Evolutionary conservation across 306 rosid genomes (phyloP), one percentile per base, ranked within the genome.

Genomic region (Myrica gale): DNA sequence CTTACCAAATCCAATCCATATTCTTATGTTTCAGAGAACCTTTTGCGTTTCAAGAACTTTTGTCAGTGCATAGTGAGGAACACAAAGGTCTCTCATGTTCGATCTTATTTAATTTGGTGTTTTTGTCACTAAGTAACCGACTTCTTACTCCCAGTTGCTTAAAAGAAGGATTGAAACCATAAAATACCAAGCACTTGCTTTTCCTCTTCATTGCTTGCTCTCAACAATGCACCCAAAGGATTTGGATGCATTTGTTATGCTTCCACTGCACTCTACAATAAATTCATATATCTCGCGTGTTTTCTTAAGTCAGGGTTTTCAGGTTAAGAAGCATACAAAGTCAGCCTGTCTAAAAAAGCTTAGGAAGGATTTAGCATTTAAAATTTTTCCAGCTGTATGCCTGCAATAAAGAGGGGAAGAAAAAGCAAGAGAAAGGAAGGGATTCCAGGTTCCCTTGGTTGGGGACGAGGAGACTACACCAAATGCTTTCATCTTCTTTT

Each of bases 1-100:
- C 72, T 71, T 67, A 37, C 69, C 47, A 78, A 82, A 76, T 84
- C 74, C 69, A 63, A 47, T 76, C 75, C 48, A 23, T 82, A 82
- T 83, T 80, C 78, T 74, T 77, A 69, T 39, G 71, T 55, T 20
- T 52, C 45, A 71, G 21, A 75, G 37, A 57, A 20, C 5, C 79
- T 84, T 81, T 71, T 78, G 44, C 47, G 63, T 69, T 83, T 50
- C 74, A 21, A 50, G 13, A 9, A 43, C 56, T 80, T 32, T 69
- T 74, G 66, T 76, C 72, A 61, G 37, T 69, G 9, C 62, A 71
- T 15, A 72, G 32, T 65, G 54, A 72, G 65, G 74, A 71, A 39
- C 74, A 77, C 53, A 80, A 9, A 26, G 71, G n/a, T 42, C 23
- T 47, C 78, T 26, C n/a, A 61, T 5, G 12, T 10, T 10, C 13